phyloP scores from a whole-genome alignment of 2,329 filamentous ascomycete genomes.

The Mariannaea sp. region DNA sequence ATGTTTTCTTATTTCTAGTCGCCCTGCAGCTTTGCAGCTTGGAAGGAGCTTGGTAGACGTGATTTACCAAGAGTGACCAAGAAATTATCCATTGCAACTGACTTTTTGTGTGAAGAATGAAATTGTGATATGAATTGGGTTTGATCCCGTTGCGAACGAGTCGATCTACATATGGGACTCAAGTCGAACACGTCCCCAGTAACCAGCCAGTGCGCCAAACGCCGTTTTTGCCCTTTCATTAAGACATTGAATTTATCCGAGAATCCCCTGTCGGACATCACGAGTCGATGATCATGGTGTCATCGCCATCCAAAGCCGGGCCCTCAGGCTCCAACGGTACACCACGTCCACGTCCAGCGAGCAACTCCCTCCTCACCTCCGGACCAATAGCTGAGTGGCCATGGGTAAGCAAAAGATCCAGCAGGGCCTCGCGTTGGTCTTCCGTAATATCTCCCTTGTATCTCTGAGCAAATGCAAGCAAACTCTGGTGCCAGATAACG shows the following conservation, averaged over 20 bases:
- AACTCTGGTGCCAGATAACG: slow-evolving; percentile 94
- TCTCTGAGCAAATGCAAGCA: slow-evolving; percentile 89
- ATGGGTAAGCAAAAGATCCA: slow-evolving; percentile 83
- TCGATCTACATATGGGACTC: slow-evolving; percentile 31
- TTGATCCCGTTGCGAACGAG: slow-evolving; percentile 20
- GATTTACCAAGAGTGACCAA: too few relatives aligned
- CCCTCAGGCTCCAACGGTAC: slow-evolving; percentile 64
- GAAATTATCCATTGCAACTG: not conserved
- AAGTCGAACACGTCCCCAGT: slow-evolving; percentile 31
- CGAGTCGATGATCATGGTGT: slow-evolving; percentile 82
- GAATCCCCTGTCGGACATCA: slow-evolving; percentile 19
- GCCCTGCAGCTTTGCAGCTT: too few relatives aligned
- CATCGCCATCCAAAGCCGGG: slow-evolving; percentile 72
- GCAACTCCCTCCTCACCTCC: slow-evolving; percentile 84
- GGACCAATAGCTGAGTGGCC: slow-evolving; percentile 89
- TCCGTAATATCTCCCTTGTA: slow-evolving; percentile 97
- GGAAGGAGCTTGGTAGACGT: not conserved
- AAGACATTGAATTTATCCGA: slow-evolving; percentile 22
- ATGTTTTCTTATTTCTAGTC: too few relatives aligned
- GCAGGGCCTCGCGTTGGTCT: slow-evolving; percentile 86
- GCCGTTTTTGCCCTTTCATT: slow-evolving; percentile 35
- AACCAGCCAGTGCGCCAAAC: slow-evolving; percentile 32
- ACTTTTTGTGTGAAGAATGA: slow-evolving; percentile 21
- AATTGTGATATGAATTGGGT: slow-evolving; percentile 33
- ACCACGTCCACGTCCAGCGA: slow-evolving; percentile 86